Conservation (phyloP, 768 basidiomycete species). For the Russula emetica region DNA sequence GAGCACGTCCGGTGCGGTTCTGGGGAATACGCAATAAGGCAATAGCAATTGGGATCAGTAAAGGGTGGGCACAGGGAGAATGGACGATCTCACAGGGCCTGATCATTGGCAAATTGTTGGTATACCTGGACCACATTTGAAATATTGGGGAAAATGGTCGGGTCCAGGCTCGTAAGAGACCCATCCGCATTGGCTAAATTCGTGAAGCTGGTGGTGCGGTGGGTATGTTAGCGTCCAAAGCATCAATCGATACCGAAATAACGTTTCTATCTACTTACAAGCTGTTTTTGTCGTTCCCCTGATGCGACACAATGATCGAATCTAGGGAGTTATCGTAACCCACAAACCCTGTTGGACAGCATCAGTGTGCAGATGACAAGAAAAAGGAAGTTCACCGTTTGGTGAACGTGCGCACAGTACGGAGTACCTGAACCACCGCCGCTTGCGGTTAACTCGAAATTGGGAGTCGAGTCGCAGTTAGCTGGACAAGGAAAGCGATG, state of each 20-base stretch:
- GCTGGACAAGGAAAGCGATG: background rate
- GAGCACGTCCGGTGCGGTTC: conserved; percentile 41
- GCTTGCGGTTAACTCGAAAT: background rate
- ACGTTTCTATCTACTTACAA: background rate
- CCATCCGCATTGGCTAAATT: background rate
- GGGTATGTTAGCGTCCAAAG: background rate
- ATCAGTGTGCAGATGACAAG: background rate
- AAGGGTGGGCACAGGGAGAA: background rate
- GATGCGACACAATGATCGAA: conserved; percentile 52
- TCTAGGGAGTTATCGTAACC: conserved; percentile 50
- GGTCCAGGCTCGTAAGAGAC: background rate
- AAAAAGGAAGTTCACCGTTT: background rate
- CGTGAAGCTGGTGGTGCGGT: background rate
- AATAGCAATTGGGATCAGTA: background rate
- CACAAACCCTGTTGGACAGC: conserved; percentile 32
- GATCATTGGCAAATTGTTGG: conserved; percentile 49
- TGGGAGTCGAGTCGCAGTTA: background rate
- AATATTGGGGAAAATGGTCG: background rate
- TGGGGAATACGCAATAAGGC: background rate
- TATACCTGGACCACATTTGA: conserved; percentile 43
- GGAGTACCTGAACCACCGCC: background rate
- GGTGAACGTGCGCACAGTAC: background rate
- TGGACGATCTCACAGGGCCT: conserved; percentile 32
- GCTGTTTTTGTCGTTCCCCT: conserved; percentile 46
- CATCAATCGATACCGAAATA: no score